Conservation (phyloP, 208 protist species). For the Trypanosoma avium region DNA sequence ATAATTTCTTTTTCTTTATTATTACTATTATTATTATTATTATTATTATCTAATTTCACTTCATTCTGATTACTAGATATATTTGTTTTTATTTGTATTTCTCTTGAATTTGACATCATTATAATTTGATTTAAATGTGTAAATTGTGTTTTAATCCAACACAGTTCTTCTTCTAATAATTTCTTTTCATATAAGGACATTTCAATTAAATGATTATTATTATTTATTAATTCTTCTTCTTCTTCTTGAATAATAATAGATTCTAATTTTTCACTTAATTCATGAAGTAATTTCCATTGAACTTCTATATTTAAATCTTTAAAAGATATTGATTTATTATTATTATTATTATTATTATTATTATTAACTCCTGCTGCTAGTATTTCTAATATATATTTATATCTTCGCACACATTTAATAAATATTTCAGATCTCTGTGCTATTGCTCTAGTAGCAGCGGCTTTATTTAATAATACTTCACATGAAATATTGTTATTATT, state of each 20-base stretch:
- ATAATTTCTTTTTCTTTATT: not conserved
- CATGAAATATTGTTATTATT: no score
- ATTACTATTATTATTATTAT: not conserved
- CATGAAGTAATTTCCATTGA: slow-evolving; percentile 30
- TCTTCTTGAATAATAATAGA: no score
- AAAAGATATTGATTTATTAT: not conserved
- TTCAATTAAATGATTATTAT: not conserved
- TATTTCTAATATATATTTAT: slow-evolving; percentile 45
- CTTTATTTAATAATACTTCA: slow-evolving; percentile 35
- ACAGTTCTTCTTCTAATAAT: slow-evolving; percentile 26
- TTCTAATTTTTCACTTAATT: slow-evolving; percentile 42
- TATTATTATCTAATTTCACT: not conserved
- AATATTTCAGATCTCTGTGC: slow-evolving; percentile 34
- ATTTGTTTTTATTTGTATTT: not conserved
- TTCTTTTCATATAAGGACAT: slow-evolving; percentile 31
- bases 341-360: not conserved
- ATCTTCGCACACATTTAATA: slow-evolving; percentile 48
- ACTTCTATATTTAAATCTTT: slow-evolving; percentile 15
- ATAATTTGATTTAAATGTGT: not conserved
- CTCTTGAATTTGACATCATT: slow-evolving; percentile 2
- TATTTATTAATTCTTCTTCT: no score
- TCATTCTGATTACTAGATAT: not conserved
- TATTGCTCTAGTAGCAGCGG: slow-evolving; percentile 31
- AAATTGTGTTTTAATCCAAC: slow-evolving; percentile 26
- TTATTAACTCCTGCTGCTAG: slow-evolving; percentile 16